A percentile compares a stretch with the other conserved stretches of the same genome.
Conservation (phyloP, 2,329 filamentous ascomycete genomes). For the Stagonosporopsis tanaceti region DNA sequence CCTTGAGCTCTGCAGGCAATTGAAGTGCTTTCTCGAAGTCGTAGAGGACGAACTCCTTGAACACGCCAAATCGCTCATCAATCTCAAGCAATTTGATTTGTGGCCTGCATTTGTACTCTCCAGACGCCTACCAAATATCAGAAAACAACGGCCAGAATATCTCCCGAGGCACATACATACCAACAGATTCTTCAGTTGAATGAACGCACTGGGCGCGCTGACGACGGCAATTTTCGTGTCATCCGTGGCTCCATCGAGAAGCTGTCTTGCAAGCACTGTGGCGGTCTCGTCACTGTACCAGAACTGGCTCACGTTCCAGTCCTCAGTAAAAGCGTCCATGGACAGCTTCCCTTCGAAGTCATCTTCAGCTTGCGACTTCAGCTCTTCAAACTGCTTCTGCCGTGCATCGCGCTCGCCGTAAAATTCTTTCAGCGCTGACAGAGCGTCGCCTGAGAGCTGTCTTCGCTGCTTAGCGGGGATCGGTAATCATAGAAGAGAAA, state of each 20-base stretch:
- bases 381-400: slow-evolving; percentile 71
- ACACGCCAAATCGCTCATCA: slow-evolving; percentile 76
- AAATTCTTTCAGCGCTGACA: slow-evolving; percentile 76
- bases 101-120: slow-evolving; percentile 54
- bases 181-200: slow-evolving; percentile 75
- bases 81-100: slow-evolving; percentile 74
- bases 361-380: slow-evolving; percentile 69
- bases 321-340: slow-evolving; percentile 78
- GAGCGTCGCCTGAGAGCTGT: slow-evolving; percentile 69
- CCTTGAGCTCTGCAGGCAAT: slow-evolving; percentile 69
- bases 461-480: slow-evolving; percentile 51
- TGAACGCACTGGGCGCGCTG: slow-evolving; percentile 78
- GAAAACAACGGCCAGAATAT: neutral
- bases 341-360: slow-evolving; percentile 58
- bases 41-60: slow-evolving; percentile 77
- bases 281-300: slow-evolving; percentile 83
- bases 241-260: slow-evolving; percentile 68
- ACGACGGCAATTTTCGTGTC: slow-evolving; percentile 72
- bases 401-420: slow-evolving; percentile 75
- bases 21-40: slow-evolving; percentile 75
- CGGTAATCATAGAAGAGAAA: neutral
- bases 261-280: slow-evolving; percentile 66
- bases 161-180: slow-evolving; percentile 51
- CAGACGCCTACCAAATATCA: slow-evolving; percentile 35
- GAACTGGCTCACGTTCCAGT: slow-evolving; percentile 86